phyloP scores from a whole-genome alignment of 192 early-diverging fungal species.

The Coemansia biformis region DNA sequence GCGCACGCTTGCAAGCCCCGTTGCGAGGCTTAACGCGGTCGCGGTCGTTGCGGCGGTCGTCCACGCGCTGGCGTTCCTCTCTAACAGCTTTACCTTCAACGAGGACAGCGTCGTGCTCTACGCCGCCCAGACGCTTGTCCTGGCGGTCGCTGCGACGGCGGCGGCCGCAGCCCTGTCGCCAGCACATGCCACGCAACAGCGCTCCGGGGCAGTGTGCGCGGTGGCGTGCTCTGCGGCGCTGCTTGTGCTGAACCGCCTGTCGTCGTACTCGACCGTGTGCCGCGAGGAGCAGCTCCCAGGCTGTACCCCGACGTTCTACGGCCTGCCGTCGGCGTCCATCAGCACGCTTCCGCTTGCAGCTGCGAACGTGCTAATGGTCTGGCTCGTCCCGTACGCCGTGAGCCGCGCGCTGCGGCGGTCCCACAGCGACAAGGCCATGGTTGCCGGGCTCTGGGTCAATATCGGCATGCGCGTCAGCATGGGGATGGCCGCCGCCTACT shows the following conservation, averaged over 20 bases:
- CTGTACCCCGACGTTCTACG: constrained; percentile 80
- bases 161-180: constrained; percentile 1
- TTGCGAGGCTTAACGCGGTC: constrained; percentile 13
- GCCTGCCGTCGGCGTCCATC: constrained; percentile 42
- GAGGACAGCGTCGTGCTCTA: constrained; percentile 74
- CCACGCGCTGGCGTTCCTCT: constrained; percentile 66
- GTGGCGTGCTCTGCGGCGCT: constrained; percentile 47
- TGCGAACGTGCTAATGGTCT: constrained; percentile 26
- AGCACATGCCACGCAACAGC: constrained; percentile 10
- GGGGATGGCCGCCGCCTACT: constrained; percentile 53
- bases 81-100: constrained; percentile 86
- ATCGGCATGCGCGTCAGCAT: constrained; percentile 55
- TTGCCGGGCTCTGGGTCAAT: constrained; percentile 51
- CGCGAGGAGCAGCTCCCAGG: constrained; percentile 80
- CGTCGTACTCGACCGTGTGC: constrained; percentile 68
- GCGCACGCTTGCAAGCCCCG: neutral
- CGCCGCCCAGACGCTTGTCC: constrained; percentile 60
- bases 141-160: constrained; percentile 1
- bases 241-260: constrained; percentile 54
- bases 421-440: constrained; percentile 53
- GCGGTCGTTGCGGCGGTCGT: constrained; percentile 34
- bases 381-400: constrained; percentile 39
- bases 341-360: constrained; percentile 17
- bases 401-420: constrained; percentile 41
- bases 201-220: constrained; percentile 30